These are phyloP conservation scores for Omphalotus guepiniiformis DNA, from an alignment of 768 basidiomycete genomes.

Conservation along the genomic window DNA sequence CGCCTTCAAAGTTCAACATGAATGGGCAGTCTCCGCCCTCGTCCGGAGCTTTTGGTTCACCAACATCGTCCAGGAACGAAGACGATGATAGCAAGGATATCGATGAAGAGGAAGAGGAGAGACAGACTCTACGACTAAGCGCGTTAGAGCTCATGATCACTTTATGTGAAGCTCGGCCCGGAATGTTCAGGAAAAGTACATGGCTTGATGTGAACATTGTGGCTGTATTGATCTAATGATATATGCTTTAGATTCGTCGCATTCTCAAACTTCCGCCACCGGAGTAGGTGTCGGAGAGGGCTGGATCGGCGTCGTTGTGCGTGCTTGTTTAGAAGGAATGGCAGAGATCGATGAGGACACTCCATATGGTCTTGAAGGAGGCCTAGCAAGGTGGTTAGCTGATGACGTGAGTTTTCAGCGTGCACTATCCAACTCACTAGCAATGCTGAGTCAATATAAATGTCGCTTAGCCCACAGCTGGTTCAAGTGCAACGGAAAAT, in stretches of 20 bases:
- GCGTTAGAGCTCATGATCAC: constrained; percentile 83
- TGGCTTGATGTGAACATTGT: no score
- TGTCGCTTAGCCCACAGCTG: constrained; percentile 67
- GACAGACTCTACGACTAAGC: constrained; percentile 62
- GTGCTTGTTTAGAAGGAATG: constrained; percentile 81
- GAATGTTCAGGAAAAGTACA: constrained; percentile 33
- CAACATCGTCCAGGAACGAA: no score
- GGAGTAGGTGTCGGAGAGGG: constrained; percentile 56
- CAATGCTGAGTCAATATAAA: constrained; percentile 4
- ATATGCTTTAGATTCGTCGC: background rate
- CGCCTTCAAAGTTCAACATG: no score
- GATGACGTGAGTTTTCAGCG: constrained; percentile 57
- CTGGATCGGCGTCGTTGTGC: constrained; percentile 67
- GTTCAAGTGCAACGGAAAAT: constrained; percentile 51
- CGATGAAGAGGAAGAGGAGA: constrained; percentile 53
- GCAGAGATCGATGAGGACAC: constrained; percentile 67
- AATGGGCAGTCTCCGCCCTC: no score
- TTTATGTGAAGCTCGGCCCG: constrained; percentile 69
- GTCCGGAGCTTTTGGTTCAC: no score
- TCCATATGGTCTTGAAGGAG: constrained; percentile 21
- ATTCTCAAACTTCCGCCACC: background rate
- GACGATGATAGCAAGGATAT: no score
- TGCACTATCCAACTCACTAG: background rate
- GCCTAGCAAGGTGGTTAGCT: constrained; percentile 57
- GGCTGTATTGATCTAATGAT: no score